Percentiles rank a stretch among this genome's conserved stretches.
These are phyloP conservation scores for Coemansia sp. DNA, from an alignment of 192 early-diverging fungal genomes.

Conservation along the genomic window DNA sequence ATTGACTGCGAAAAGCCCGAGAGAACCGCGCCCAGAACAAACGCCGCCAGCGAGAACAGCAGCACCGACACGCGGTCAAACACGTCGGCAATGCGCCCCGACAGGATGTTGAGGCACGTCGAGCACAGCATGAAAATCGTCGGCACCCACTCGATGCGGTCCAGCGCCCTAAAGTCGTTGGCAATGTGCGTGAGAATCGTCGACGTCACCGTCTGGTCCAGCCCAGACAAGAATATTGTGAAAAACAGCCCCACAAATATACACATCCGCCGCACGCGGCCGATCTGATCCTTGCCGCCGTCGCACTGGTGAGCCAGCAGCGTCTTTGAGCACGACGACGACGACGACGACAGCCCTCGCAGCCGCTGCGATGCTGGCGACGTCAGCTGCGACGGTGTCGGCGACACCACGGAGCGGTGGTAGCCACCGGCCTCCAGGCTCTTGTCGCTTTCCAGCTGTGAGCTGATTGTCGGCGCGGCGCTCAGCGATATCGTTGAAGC, in stretches of 20 bases:
- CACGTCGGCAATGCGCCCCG: conserved; percentile 84
- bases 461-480: neutral
- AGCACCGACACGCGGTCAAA: conserved; percentile 53
- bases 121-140: conserved; percentile 67
- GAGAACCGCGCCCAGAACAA: conserved; percentile 43
- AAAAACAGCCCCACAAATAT: conserved; percentile 54
- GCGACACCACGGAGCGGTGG: too few species aligned
- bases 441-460: neutral
- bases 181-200: conserved; percentile 77
- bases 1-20: conserved; percentile 43
- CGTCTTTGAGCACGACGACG: neutral
- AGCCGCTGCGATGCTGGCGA: too few species aligned
- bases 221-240: conserved; percentile 68
- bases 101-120: conserved; percentile 69
- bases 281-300: neutral
- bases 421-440: neutral
- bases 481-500: neutral
- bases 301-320: neutral
- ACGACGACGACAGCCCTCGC: too few species aligned
- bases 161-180: conserved; percentile 66
- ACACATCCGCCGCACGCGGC: conserved; percentile 4
- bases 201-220: conserved; percentile 85
- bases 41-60: conserved; percentile 37
- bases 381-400: neutral
- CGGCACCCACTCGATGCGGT: conserved; percentile 82